A percentile compares a stretch with the other conserved stretches of the same genome.
phyloP scores from a whole-genome alignment of 1,139 yeast species.

The Taphrina flavorubra region DNA sequence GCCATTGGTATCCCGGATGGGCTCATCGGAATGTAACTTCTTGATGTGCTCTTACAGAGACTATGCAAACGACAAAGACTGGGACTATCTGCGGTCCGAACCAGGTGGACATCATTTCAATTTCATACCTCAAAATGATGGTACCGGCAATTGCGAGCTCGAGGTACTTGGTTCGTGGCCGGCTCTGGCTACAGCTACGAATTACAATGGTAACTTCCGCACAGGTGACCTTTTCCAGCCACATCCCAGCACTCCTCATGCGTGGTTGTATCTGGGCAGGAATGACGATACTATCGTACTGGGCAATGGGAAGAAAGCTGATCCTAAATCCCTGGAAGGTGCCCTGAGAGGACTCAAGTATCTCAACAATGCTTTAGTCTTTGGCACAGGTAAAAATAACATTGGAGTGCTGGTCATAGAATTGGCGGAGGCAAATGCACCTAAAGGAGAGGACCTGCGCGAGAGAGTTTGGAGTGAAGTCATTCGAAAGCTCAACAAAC shows the following conservation, averaged over 20 bases:
- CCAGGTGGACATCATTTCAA: constrained; percentile 33
- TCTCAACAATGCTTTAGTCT: constrained; percentile 43
- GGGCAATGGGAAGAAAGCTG: constrained; percentile 44
- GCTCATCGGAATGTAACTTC: constrained; percentile 44
- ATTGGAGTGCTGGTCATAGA: constrained; percentile 43
- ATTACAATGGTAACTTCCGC: constrained; percentile 20
- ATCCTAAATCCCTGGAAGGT: constrained; percentile 44
- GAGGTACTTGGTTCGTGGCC: constrained; percentile 27
- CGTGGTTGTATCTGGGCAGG: constrained; percentile 45
- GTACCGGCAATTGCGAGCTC: constrained; percentile 28
- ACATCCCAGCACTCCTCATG: constrained; percentile 43
- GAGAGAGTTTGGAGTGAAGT: constrained; percentile 42
- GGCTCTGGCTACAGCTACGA: constrained; percentile 3
- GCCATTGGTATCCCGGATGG: constrained; percentile 42
- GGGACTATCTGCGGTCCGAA: constrained; percentile 42
- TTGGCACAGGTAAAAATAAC: constrained; percentile 42
- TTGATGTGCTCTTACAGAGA: constrained; percentile 42
- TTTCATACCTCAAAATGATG: constrained; percentile 20
- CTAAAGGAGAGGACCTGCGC: constrained; percentile 40
- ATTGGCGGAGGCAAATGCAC: constrained; percentile 3
- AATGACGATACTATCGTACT: constrained; percentile 44
- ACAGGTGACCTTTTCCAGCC: constrained; percentile 43
- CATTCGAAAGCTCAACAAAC: constrained; percentile 19
- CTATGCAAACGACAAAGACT: constrained; percentile 41
- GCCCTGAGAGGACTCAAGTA: constrained; percentile 41